A percentile compares a stretch with the other conserved stretches of the same genome.
Evolutionary conservation across 768 basidiomycete genomes (phyloP).

Genomic region (Dictyophora rubrovolvata): DNA sequence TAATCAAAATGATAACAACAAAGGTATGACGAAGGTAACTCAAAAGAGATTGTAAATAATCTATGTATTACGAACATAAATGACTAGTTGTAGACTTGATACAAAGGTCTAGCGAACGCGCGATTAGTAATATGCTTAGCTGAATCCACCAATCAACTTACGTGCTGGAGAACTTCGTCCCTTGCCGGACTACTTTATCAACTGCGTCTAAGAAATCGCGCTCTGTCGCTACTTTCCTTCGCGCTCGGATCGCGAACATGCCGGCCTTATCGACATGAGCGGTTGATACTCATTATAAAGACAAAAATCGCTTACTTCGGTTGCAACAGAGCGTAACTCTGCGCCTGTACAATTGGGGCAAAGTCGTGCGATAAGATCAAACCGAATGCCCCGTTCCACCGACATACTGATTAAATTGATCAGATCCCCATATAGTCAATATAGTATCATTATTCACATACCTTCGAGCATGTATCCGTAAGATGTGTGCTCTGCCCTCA

Average conservation of each 20-base stretch:
- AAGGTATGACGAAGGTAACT: not conserved
- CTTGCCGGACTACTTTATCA: conserved; percentile 96
- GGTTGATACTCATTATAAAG: not conserved
- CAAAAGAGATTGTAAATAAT: not conserved
- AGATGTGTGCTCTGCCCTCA: conserved; percentile 93
- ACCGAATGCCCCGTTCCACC: conserved; percentile 92
- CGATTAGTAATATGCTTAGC: not conserved
- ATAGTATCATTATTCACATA: conserved; percentile 18
- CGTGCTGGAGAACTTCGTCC: conserved; percentile 97
- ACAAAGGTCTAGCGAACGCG: conserved; percentile 51
- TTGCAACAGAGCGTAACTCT: conserved; percentile 94
- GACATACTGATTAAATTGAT: conserved; percentile 62
- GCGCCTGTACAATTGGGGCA: conserved; percentile 99
- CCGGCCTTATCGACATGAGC: conserved; percentile 54
- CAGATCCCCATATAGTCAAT: conserved; percentile 8
- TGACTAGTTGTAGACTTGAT: conserved; percentile 86
- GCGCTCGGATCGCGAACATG: conserved; percentile 98
- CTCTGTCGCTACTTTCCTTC: conserved; percentile 94
- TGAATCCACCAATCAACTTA: conserved; percentile 33
- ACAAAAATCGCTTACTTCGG: conserved; percentile 53
- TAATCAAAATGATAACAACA: too few relatives aligned
- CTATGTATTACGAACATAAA: not conserved
- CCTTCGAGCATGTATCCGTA: conserved; percentile 95
- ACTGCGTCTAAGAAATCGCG: conserved; percentile 96
- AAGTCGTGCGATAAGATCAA: conserved; percentile 90